Evolutionary conservation across 352 stramenopile species (phyloP).

Genomic region (Phytopythium kandeliae): DNA sequence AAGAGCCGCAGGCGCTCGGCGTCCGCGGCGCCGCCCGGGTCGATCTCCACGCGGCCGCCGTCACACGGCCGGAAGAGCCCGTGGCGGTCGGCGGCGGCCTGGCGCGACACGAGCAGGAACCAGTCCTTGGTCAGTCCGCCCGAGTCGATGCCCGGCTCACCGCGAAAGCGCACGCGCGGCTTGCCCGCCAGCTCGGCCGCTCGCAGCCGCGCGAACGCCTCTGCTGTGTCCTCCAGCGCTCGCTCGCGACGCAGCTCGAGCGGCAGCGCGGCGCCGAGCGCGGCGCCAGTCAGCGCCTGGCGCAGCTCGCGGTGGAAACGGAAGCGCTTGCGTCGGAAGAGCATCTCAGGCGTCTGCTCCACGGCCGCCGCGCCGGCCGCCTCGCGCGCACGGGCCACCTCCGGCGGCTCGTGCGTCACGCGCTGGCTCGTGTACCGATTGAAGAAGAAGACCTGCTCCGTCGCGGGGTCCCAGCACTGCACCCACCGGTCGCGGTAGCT

Average conservation of each 20-base stretch:
- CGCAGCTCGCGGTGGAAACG: conserved; percentile 76
- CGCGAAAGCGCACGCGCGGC: conserved; percentile 73
- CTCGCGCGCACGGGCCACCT: conserved; percentile 35
- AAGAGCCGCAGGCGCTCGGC: conserved; percentile 36
- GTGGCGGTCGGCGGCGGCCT: conserved; percentile 23
- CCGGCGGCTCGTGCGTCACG: conserved; percentile 48
- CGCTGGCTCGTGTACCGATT: conserved; percentile 80
- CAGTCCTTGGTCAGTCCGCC: conserved; percentile 88
- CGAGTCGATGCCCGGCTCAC: conserved; percentile 84
- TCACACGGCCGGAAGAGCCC: conserved; percentile 56
- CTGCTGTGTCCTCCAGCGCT: conserved; percentile 69
- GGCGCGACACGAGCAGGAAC: conserved; percentile 75
- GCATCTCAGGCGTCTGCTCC: conserved; percentile 70
- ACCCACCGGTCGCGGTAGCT: conserved; percentile 58
- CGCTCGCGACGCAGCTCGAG: conserved; percentile 46
- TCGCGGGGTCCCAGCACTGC: conserved; percentile 83
- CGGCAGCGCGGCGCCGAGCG: conserved; percentile 27
- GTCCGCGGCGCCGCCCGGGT: conserved; percentile 24
- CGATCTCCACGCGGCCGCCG: conserved; percentile 40
- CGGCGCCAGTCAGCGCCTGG: conserved; percentile 21
- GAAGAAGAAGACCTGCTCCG: conserved; percentile 87
- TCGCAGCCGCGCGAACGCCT: conserved; percentile 36
- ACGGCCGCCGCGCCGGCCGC: conserved; percentile 30
- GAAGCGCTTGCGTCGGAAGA: conserved; percentile 84
- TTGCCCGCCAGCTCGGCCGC: conserved; percentile 57